Conservation (phyloP, 257 asterid genomes). For the Jacaranda mimosifolia region DNA sequence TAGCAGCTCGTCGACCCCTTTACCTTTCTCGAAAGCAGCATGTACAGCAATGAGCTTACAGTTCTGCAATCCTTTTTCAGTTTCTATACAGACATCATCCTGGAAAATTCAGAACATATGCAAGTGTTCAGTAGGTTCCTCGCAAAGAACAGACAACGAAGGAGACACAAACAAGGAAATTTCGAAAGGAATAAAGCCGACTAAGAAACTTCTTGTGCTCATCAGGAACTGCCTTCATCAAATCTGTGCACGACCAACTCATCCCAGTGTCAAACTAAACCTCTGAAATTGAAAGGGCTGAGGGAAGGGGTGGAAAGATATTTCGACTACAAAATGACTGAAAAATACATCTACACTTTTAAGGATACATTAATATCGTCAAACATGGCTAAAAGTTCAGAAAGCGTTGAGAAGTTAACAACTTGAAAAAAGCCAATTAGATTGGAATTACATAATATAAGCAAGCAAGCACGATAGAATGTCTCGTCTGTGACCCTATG, state of each 20-base stretch:
- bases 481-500: no score
- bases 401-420: not conserved
- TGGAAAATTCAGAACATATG: slow-evolving; percentile 35
- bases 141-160: not conserved
- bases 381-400: not conserved
- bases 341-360: not conserved
- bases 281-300: not conserved
- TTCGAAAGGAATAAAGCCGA: not conserved
- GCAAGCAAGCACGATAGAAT: no score
- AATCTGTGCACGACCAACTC: slow-evolving; percentile 50
- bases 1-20: slow-evolving; percentile 67
- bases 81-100: slow-evolving; percentile 80
- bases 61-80: slow-evolving; percentile 59
- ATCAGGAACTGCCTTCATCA: slow-evolving; percentile 79
- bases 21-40: slow-evolving; percentile 83
- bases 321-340: not conserved
- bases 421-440: no score
- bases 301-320: not conserved
- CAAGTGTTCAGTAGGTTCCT: not conserved
- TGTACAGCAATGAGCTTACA: slow-evolving; percentile 88
- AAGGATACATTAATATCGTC: not conserved
- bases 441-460: no score
- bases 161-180: not conserved
- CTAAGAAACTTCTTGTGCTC: slow-evolving; percentile 78
- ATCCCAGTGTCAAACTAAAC: slow-evolving; percentile 21